Evolutionary conservation across 176 grass and related monocot species (phyloP).

Genomic region (Sorghum bicolor): Sorghum_bicolor_NCBIv3 NC_012873.2:541501-542000

Average conservation of each 20-base stretch:
- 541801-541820: conserved; percentile 48
- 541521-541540: conserved; percentile 47
- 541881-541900: conserved; percentile 12
- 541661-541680: conserved; percentile 55
- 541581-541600: conserved; percentile 11
- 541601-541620: conserved; percentile 61
- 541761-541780: conserved; percentile 66
- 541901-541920: conserved; percentile 32
- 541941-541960: conserved; percentile 39
- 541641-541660: conserved; percentile 60
- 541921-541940: not conserved
- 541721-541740: conserved; percentile 40
- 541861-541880: conserved; percentile 15
- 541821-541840: conserved; percentile 52
- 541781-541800: conserved; percentile 51
- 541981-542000: conserved; percentile 23
- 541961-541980: conserved; percentile 31
- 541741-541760: conserved; percentile 27
- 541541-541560: conserved; percentile 37
- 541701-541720: not conserved
- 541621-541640: conserved; percentile 49
- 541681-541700: not conserved
- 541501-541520: conserved; percentile 27
- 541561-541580: conserved; percentile 26
- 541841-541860: conserved; percentile 34